A percentile compares a stretch with the other conserved stretches of the same genome.
Conservation (phyloP, 2,329 filamentous ascomycete species). For the Stachybotrys chartarum region DNA sequence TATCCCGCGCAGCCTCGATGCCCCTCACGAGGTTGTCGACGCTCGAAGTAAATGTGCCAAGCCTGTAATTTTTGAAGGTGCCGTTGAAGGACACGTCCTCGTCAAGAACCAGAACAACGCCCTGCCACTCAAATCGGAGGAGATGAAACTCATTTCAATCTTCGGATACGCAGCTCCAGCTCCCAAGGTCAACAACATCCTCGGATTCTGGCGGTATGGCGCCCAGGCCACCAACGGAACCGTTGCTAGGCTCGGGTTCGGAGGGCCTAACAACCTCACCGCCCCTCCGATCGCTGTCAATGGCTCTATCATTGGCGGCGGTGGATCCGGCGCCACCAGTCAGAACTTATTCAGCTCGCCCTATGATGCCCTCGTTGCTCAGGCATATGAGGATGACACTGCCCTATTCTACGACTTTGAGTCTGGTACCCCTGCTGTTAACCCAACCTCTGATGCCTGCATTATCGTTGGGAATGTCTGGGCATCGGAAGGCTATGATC, state of each 20-base stretch:
- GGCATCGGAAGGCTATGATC: constrained; percentile 23
- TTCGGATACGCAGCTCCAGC: no score
- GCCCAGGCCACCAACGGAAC: background rate
- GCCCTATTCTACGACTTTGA: no score
- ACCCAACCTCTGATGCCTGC: constrained; percentile 63
- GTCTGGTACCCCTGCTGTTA: no score
- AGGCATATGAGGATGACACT: constrained; percentile 47
- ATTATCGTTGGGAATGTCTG: constrained; percentile 58
- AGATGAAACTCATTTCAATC: no score
- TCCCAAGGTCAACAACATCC: background rate
- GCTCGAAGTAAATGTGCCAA: no score
- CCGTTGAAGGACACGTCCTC: background rate
- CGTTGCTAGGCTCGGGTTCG: background rate
- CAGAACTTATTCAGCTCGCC: constrained; percentile 43
- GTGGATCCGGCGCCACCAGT: constrained; percentile 40
- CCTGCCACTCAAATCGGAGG: background rate
- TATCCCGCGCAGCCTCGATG: background rate
- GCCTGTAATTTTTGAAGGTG: background rate
- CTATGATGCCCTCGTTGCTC: constrained; percentile 45
- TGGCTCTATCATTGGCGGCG: no score
- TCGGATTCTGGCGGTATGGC: background rate
- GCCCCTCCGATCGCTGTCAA: background rate
- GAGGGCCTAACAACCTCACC: no score
- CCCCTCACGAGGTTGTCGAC: background rate
- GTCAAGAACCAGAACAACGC: background rate